Conservation (phyloP, 2,329 filamentous ascomycete genomes). For the Sporothrix globosa region DNA sequence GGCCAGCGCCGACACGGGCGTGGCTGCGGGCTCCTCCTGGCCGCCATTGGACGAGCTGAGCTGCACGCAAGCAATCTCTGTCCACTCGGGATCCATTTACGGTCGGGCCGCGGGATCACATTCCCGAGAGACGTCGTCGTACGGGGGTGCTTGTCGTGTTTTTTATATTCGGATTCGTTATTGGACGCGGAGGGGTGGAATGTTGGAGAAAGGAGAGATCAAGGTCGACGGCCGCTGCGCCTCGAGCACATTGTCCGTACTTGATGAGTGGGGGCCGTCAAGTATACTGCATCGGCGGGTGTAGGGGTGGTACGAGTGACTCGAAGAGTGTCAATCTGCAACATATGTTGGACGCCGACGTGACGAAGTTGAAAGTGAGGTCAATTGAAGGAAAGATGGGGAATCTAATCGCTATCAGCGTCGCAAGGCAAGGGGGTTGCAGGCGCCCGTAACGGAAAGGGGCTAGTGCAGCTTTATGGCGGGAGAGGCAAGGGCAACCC, state of each 20-base stretch:
- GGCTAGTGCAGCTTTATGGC: slow-evolving; percentile 19
- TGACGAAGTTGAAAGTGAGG: neutral
- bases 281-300: neutral
- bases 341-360: slow-evolving; percentile 6
- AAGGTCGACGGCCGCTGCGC: slow-evolving; percentile 5
- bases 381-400: neutral
- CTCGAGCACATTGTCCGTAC: slow-evolving; percentile 9
- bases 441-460: slow-evolving; percentile 17
- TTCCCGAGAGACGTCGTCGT: slow-evolving; percentile 29
- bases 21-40: slow-evolving; percentile 65
- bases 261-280: neutral
- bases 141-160: neutral
- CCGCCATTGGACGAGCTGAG: slow-evolving; percentile 71
- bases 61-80: slow-evolving; percentile 70
- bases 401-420: slow-evolving; percentile 26
- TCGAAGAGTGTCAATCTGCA: neutral
- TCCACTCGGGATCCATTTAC: slow-evolving; percentile 38
- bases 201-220: neutral
- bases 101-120: slow-evolving; percentile 30
- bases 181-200: neutral
- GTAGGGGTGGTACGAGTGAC: neutral
- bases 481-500: slow-evolving; percentile 5
- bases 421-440: slow-evolving; percentile 19
- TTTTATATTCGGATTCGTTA: neutral
- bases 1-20: slow-evolving; percentile 75